phyloP scores from a whole-genome alignment of 345 rosid species.

The Salix caprea region DNA sequence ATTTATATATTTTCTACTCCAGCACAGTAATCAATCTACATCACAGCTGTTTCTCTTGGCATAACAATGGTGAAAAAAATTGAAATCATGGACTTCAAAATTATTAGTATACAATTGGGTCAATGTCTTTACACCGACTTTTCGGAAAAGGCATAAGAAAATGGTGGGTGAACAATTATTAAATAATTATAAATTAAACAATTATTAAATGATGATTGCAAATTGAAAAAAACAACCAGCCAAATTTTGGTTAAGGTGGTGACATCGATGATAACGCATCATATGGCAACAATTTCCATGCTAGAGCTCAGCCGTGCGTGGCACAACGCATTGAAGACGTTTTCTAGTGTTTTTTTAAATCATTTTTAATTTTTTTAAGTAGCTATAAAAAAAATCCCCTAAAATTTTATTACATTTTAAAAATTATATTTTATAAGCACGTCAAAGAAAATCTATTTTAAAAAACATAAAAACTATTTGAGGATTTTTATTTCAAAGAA shows the following conservation, averaged over 20 bases:
- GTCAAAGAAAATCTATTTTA: too few relatives aligned
- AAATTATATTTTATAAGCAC: too few relatives aligned
- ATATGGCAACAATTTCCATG: neutral
- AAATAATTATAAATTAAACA: neutral
- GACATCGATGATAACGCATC: neutral
- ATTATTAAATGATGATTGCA: neutral
- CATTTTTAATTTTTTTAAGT: too few relatives aligned
- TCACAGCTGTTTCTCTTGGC: neutral
- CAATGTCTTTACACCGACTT: neutral
- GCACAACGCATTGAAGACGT: too few relatives aligned
- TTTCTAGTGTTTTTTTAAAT: too few relatives aligned
- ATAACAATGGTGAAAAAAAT: neutral
- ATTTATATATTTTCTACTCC: too few relatives aligned
- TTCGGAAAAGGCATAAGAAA: neutral
- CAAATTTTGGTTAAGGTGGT: neutral
- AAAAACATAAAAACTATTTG: too few relatives aligned
- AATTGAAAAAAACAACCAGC: neutral
- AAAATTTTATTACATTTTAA: too few relatives aligned
- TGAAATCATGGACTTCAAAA: neutral
- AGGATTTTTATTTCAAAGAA: too few relatives aligned
- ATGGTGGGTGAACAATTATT: too few relatives aligned
- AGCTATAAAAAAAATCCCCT: too few relatives aligned
- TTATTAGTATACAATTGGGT: neutral
- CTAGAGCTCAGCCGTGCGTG: neutral
- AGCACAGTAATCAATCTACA: too few relatives aligned